Percentiles rank a stretch among this genome's conserved stretches.
phyloP scores from a whole-genome alignment of 148 eudicot species.

The Rhododendron molle region DNA sequence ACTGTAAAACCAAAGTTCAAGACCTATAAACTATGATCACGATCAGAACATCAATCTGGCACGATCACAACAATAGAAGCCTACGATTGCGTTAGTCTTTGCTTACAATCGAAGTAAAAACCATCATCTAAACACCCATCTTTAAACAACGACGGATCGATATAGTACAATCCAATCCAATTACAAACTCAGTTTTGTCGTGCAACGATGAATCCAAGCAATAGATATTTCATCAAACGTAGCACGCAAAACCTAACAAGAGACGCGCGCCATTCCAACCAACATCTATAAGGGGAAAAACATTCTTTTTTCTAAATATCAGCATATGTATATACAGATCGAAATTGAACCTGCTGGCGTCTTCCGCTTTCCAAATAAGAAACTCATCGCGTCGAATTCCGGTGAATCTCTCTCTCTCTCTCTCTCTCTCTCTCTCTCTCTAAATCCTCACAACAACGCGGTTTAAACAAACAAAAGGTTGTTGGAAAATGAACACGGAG shows the following conservation, averaged over 20 bases:
- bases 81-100: neutral
- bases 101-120: neutral
- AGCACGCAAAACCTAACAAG: neutral
- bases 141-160: neutral
- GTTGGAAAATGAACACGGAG: neutral
- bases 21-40: neutral
- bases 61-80: neutral
- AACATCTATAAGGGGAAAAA: neutral
- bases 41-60: neutral
- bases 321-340: neutral
- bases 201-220: neutral
- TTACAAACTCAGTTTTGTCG: neutral
- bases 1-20: neutral
- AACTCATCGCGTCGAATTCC: constrained; percentile 52
- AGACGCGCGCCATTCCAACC: neutral
- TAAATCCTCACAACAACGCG: neutral
- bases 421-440: neutral
- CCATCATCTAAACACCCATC: neutral
- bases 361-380: constrained; percentile 79
- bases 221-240: neutral
- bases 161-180: neutral
- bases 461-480: neutral
- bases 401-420: neutral
- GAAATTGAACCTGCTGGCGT: constrained; percentile 74
- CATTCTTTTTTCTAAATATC: neutral